phyloP scores from a whole-genome alignment of 495 filamentous ascomycete species.

The Trichodelitschia bisporula region DNA sequence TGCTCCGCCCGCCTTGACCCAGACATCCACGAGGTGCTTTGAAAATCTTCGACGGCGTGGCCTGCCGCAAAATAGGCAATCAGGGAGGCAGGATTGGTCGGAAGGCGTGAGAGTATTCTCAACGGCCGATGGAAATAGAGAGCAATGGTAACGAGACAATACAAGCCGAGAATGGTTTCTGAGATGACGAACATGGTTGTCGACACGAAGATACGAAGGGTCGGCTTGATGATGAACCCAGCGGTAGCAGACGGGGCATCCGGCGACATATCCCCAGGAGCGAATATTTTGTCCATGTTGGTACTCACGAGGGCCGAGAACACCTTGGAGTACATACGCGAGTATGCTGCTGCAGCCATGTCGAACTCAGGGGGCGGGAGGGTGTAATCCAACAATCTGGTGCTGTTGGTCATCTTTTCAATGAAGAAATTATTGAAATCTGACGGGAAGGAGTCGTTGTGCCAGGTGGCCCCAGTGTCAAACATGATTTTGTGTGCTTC shows the following conservation, averaged over 20 bases:
- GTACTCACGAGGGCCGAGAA: slow-evolving; percentile 16
- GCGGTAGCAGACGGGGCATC: not conserved
- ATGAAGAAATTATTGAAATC: slow-evolving; percentile 18
- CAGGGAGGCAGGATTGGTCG: slow-evolving; percentile 18
- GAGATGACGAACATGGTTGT: slow-evolving; percentile 12
- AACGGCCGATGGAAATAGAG: slow-evolving; percentile 14
- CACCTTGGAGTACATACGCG: slow-evolving; percentile 10
- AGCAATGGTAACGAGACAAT: slow-evolving; percentile 14
- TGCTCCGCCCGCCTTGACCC: slow-evolving; percentile 1
- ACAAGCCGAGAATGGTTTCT: slow-evolving; percentile 12
- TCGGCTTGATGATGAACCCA: slow-evolving; percentile 1
- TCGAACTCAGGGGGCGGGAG: slow-evolving; percentile 8
- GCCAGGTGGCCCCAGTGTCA: slow-evolving; percentile 8
- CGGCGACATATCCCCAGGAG: not conserved
- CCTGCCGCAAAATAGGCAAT: slow-evolving; percentile 10
- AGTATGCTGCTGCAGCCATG: slow-evolving; percentile 5
- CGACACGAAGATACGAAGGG: slow-evolving; percentile 16
- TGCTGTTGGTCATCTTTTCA: slow-evolving; percentile 4
- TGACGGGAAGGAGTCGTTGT: slow-evolving; percentile 15
- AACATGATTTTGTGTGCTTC: not conserved
- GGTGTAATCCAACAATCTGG: slow-evolving; percentile 12
- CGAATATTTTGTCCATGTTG: slow-evolving; percentile 11
- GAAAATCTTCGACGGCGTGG: slow-evolving; percentile 4
- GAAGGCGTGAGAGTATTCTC: slow-evolving; percentile 15
- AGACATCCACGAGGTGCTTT: slow-evolving; percentile 2